Evolutionary conservation across 2,329 filamentous ascomycete species (phyloP).

Genomic region (Calonectria fujianensis): DNA sequence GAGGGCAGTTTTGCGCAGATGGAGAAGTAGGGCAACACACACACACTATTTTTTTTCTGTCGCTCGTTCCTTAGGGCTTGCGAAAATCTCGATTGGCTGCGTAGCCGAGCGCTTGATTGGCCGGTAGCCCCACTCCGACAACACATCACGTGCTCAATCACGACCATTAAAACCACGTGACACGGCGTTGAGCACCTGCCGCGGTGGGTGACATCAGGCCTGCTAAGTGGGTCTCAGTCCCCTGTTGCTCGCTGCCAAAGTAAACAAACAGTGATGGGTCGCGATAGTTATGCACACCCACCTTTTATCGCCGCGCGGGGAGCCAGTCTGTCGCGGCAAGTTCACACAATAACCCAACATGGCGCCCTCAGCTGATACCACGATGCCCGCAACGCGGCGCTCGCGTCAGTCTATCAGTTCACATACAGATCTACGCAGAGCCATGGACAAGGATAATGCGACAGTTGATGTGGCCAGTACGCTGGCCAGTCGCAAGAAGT

Average conservation of each 20-base stretch:
- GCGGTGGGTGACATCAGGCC: slow-evolving; percentile 35
- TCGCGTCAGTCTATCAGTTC: slow-evolving; percentile 83
- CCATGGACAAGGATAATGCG: slow-evolving; percentile 85
- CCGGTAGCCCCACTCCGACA: background rate
- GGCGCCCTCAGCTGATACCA: slow-evolving; percentile 62
- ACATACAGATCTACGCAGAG: slow-evolving; percentile 71
- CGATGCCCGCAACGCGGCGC: slow-evolving; percentile 74
- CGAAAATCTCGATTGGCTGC: slow-evolving; percentile 62
- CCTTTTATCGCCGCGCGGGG: slow-evolving; percentile 52
- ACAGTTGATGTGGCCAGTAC: slow-evolving; percentile 78
- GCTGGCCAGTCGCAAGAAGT: slow-evolving; percentile 77
- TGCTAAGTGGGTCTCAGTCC: slow-evolving; percentile 48
- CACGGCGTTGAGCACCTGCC: slow-evolving; percentile 37
- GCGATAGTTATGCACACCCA: slow-evolving; percentile 54
- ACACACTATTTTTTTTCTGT: slow-evolving; percentile 61
- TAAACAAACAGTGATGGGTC: slow-evolving; percentile 63
- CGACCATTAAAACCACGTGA: slow-evolving; percentile 43
- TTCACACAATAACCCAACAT: slow-evolving; percentile 55
- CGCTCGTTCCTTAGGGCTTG: slow-evolving; percentile 63
- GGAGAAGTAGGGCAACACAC: slow-evolving; percentile 61
- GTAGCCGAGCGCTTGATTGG: slow-evolving; percentile 55
- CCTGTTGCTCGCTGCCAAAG: slow-evolving; percentile 57
- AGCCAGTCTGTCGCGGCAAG: slow-evolving; percentile 43
- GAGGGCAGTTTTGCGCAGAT: slow-evolving; percentile 61
- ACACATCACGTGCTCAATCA: slow-evolving; percentile 54